Conservation (phyloP, 495 filamentous ascomycete genomes). For the Pyronema omphalodes region DNA sequence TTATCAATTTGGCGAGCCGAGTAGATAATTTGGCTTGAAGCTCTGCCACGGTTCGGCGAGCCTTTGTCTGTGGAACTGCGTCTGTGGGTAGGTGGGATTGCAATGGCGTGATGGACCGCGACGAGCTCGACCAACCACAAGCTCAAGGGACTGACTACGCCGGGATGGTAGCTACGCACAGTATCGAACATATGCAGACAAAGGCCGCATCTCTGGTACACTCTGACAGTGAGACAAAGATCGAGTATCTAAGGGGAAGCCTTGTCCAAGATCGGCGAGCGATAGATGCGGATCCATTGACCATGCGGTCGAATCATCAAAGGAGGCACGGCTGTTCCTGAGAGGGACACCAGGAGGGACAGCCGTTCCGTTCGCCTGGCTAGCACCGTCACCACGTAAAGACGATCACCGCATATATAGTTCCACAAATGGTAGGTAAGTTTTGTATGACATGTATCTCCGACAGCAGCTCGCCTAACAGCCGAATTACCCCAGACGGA, state of each 20-base stretch:
- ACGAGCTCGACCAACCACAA: not conserved
- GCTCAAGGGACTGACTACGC: not conserved
- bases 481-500: too few relatives aligned
- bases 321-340: too few relatives aligned
- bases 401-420: too few relatives aligned
- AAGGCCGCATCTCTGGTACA: not conserved
- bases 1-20: too few relatives aligned
- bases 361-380: too few relatives aligned
- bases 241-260: not conserved
- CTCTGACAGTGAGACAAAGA: not conserved
- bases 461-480: too few relatives aligned
- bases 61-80: not conserved
- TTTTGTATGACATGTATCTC: too few relatives aligned
- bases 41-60: too few relatives aligned
- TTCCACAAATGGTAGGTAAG: too few relatives aligned
- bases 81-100: not conserved
- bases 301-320: not conserved
- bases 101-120: not conserved
- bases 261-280: not conserved
- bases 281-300: not conserved
- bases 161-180: not conserved
- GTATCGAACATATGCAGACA: not conserved
- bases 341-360: too few relatives aligned
- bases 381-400: too few relatives aligned
- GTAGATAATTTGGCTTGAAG: too few relatives aligned